These are phyloP conservation scores for Thermochaetoides thermophila DNA, from an alignment of 495 filamentous ascomycete species.

Conservation along the genomic window DNA sequence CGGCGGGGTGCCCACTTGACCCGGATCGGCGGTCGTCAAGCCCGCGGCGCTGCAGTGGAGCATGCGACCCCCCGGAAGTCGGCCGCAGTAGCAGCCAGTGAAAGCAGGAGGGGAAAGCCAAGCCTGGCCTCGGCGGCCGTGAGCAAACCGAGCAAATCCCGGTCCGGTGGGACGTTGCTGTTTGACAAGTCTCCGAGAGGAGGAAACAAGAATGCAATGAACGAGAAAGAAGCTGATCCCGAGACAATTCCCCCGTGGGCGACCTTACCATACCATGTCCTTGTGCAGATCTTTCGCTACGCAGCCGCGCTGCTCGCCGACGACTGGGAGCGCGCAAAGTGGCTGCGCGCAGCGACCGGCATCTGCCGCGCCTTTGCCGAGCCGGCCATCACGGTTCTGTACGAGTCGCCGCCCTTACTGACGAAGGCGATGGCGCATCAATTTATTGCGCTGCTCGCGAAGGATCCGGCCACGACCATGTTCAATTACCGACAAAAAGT, in stretches of 20 bases:
- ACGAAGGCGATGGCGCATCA: slow-evolving; percentile 32
- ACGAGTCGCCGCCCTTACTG: slow-evolving; percentile 46
- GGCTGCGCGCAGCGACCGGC: slow-evolving; percentile 45
- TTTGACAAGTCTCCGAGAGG: not conserved
- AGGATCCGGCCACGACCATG: slow-evolving; percentile 26
- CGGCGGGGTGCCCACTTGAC: too few relatives aligned
- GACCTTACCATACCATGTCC: slow-evolving; percentile 55
- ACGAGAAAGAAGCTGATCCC: slow-evolving; percentile 2
- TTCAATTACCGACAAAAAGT: slow-evolving; percentile 52
- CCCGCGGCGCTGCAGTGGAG: too few relatives aligned
- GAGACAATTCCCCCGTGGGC: slow-evolving; percentile 53
- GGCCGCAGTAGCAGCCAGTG: too few relatives aligned
- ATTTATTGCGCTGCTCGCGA: slow-evolving; percentile 19
- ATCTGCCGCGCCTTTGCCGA: slow-evolving; percentile 54
- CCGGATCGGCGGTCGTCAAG: too few relatives aligned
- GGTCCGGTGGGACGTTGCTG: too few relatives aligned
- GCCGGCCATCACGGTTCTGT: slow-evolving; percentile 61
- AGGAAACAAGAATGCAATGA: not conserved
- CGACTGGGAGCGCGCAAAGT: slow-evolving; percentile 38
- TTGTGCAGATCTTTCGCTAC: slow-evolving; percentile 51
- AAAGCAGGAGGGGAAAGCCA: too few relatives aligned
- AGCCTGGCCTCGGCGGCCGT: too few relatives aligned
- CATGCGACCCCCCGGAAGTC: too few relatives aligned
- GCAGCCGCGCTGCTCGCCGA: slow-evolving; percentile 48
- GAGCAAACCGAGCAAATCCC: too few relatives aligned